Base-by-base conservation (phyloP, 2,329 filamentous ascomycete species). In the Fusarium sp. region DNA sequence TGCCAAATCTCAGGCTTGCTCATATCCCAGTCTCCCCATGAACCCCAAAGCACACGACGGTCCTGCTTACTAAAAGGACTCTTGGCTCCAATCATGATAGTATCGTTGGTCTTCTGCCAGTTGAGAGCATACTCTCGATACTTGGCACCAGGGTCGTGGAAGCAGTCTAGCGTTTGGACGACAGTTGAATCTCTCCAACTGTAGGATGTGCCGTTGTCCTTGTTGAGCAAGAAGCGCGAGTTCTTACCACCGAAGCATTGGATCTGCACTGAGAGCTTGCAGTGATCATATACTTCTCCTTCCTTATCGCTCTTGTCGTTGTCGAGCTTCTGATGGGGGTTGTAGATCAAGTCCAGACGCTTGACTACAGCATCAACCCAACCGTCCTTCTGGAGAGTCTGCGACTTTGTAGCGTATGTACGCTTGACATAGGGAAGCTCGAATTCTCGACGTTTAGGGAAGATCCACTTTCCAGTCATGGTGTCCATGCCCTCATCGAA, bases 391-490 rank as follows among this genome's bases (percentile, higher is more conserved):
- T 60, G 74, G 13, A 87, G 81, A 3, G 81, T 83, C 25, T 75
- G 83, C 18, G 84, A 86, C 15, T 80, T 81, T 25, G 85, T 87
- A 25, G 80, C 56, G 62, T 86, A 85, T 5, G 85, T 85, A 12
- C 85, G 82, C 79, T 87, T 87, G 53, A 84, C 80, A 61, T 87
- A 87, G 0, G 86, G 86, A 28, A 84, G 81, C 33, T 86, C 81
- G 63, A 86, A 87, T 72, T 87, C 85, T 42, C 85, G 81, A 8
- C 80, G 79, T 61, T 83, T 83, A 2, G 77, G 79, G 77, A 87
- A 87, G 64, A 87, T 81, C 85, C 85, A 87, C 42, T 82, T 78
- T 8, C 80, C 79, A 0, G 84, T 85, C 69, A 87, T 76, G 28
- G 82, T 71, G 4, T 84, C 83, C 85, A 87, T 86, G n/a, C 81